Base-by-base conservation (phyloP, 768 basidiomycete genomes). In the Tylopilus plumbeoviolaceoides region DNA sequence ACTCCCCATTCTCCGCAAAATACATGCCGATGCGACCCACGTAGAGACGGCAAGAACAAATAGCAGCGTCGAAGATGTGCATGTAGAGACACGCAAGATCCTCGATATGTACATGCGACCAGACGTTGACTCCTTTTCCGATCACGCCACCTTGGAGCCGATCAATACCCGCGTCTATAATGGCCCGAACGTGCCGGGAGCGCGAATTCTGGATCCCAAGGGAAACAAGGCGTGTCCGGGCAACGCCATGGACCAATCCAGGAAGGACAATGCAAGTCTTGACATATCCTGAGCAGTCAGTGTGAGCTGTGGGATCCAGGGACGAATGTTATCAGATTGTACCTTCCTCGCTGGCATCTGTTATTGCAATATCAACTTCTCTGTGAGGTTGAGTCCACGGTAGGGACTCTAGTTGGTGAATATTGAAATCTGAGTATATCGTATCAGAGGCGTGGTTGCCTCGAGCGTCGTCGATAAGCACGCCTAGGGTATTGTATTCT, bases 81-180 rank as follows among this genome's bases (percentile, higher is more conserved):
- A 72, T 63, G 58, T 76, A 84, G 14, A 84, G 67, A 35, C 35
- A 75, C 61, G 6, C 70, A 67, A 45, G 68, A 33, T 85, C 82
- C 41, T 76, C 67, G 47, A 84, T 74, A 53, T 83, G 75, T 18
- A 85, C 78, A 54, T 81, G 82, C 0, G 78, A 75, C 84, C 83
- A 87, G 7, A 81, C 41, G 48, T 85, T 83, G 59, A 73, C 68
- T 1, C 86, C 85, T 39, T 73, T 59, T 0, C 84, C 83, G 4
- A 86, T 70, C 59, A 81, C 68, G 12, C 81, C 82, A 0, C 73
- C 82, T 28, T 76, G 73, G 1, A 73, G 74, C 35, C 84, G 73
- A 55, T 61, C 68, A 39, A 84, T 59, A 21, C 75, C 62, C 0
- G 75, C 75, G 12, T 67, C 64, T 50, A 85, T 75, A 5, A 82